Percentiles rank a stretch among this genome's conserved stretches.
Conservation (phyloP, 2,329 filamentous ascomycete species). For the Fusarium liriodendri region DNA sequence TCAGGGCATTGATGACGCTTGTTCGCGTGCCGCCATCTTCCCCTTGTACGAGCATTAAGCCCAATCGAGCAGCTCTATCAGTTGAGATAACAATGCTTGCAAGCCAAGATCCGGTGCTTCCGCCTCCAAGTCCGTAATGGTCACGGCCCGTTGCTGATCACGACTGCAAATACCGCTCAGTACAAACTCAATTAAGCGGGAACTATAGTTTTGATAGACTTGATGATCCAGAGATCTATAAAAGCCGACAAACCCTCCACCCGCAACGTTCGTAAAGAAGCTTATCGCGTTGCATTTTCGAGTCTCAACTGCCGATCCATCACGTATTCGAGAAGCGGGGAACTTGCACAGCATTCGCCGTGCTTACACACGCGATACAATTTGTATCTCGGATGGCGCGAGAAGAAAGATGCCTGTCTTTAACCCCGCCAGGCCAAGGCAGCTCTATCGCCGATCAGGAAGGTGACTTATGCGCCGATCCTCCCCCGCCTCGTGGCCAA, state of each 20-base stretch:
- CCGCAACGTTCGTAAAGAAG: neutral
- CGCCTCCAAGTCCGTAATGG: neutral
- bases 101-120: neutral
- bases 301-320: neutral
- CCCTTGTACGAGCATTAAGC: neutral
- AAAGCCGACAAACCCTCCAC: neutral
- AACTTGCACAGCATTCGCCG: neutral
- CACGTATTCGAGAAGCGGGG: neutral
- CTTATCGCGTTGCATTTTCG: neutral
- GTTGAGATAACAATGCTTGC: neutral
- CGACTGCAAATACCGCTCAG: neutral
- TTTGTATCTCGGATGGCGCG: neutral
- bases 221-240: neutral
- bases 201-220: neutral
- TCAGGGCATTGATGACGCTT: neutral
- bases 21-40: neutral
- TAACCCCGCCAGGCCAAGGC: conserved; percentile 19
- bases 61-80: neutral
- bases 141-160: neutral
- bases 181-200: neutral
- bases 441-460: conserved; percentile 24
- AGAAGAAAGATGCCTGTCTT: neutral
- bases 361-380: neutral
- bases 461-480: conserved; percentile 20
- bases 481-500: conserved; percentile 27